Percentiles rank a stretch among this genome's conserved stretches.
These are phyloP conservation scores for Hyaloscypha finlandica DNA, from an alignment of 495 filamentous ascomycete species.

Conservation along the genomic window DNA sequence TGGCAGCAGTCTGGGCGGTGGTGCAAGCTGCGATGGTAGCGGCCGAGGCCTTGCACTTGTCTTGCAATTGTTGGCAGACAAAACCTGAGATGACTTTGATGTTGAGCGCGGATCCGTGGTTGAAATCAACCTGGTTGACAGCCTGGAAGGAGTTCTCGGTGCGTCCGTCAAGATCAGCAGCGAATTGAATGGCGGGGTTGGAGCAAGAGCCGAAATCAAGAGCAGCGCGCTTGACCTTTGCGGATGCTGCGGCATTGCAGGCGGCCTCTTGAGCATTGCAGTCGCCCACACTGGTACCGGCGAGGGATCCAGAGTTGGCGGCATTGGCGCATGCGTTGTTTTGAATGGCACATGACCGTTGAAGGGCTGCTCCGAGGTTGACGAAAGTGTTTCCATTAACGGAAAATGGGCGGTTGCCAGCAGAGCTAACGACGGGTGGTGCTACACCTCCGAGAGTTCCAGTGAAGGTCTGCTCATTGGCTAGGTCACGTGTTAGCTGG, in stretches of 20 bases:
- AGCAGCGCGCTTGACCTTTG: conserved; percentile 29
- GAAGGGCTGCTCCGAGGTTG: conserved; percentile 50
- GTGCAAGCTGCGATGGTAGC: conserved; percentile 51
- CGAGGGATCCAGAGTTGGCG: conserved; percentile 49
- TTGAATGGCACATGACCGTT: conserved; percentile 56
- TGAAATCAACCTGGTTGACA: conserved; percentile 53
- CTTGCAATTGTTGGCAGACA: conserved; percentile 55
- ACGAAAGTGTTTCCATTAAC: conserved; percentile 57
- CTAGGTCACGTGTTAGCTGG: conserved; percentile 27
- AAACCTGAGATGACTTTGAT: conserved; percentile 56
- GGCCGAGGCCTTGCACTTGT: conserved; percentile 52
- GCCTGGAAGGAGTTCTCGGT: conserved; percentile 53
- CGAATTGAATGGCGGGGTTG: conserved; percentile 57
- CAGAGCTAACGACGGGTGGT: conserved; percentile 48
- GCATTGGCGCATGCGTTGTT: conserved; percentile 59
- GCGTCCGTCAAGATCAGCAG: conserved; percentile 51
- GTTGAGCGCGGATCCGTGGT: conserved; percentile 58
- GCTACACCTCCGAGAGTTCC: conserved; percentile 54
- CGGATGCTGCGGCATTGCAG: conserved; percentile 41
- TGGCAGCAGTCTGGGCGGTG: conserved; percentile 43
- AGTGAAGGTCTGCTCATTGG: conserved; percentile 58
- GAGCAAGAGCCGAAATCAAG: conserved; percentile 51
- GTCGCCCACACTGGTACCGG: conserved; percentile 40
- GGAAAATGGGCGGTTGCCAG: conserved; percentile 51
- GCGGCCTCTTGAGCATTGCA: conserved; percentile 49